Evolutionary conservation across 768 basidiomycete species (phyloP).

Genomic region (Kwoniella newhampshirensis): DNA sequence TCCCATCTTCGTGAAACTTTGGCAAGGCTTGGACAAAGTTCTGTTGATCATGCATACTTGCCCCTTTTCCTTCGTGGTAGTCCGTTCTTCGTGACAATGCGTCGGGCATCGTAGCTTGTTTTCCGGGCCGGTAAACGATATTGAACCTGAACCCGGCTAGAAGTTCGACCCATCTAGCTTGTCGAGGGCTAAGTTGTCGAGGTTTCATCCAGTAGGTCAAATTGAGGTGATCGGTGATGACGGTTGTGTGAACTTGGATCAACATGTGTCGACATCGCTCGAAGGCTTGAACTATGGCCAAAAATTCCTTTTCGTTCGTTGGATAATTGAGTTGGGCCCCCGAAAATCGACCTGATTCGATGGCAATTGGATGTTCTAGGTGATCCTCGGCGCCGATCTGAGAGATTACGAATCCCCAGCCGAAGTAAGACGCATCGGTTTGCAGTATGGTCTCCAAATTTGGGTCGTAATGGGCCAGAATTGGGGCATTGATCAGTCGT

Average conservation of each 20-base stretch:
- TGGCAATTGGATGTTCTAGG: slow-evolving; percentile 19
- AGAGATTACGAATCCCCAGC: slow-evolving; percentile 46
- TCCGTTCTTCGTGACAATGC: slow-evolving; percentile 20
- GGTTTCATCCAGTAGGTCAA: slow-evolving; percentile 11
- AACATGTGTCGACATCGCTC: slow-evolving; percentile 15
- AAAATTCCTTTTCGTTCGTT: slow-evolving; percentile 60
- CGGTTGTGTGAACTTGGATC: neutral
- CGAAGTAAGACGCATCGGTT: slow-evolving; percentile 49
- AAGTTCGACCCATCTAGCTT: slow-evolving; percentile 56
- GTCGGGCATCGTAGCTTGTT: slow-evolving; percentile 13
- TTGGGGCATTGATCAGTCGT: slow-evolving; percentile 23
- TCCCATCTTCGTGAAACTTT: no score
- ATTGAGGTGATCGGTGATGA: slow-evolving; percentile 5
- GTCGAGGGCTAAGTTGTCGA: slow-evolving; percentile 55
- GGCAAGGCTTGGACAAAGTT: slow-evolving; percentile 5
- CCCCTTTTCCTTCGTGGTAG: neutral
- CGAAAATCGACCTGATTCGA: slow-evolving; percentile 26
- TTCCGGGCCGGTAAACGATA: slow-evolving; percentile 26
- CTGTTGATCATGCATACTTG: no score
- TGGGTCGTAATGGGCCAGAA: slow-evolving; percentile 26
- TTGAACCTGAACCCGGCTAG: slow-evolving; percentile 17
- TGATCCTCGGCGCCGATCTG: slow-evolving; percentile 21
- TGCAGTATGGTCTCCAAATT: slow-evolving; percentile 11
- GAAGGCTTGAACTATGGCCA: slow-evolving; percentile 56
- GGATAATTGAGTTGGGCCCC: slow-evolving; percentile 58